phyloP scores from a whole-genome alignment of 768 basidiomycete genomes.

The Trametes villosa region DNA sequence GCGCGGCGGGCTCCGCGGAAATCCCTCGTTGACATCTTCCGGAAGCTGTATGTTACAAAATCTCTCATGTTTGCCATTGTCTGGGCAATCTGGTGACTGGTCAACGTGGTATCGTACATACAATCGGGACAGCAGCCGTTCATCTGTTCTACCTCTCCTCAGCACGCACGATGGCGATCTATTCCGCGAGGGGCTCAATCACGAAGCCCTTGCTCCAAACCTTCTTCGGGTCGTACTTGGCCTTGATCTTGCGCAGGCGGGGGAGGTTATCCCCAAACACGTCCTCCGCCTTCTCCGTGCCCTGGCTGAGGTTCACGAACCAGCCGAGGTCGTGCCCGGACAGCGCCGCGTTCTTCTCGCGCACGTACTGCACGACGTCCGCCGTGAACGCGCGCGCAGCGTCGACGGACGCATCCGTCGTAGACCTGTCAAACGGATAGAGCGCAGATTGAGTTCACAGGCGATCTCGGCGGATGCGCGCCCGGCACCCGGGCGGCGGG shows the following conservation, averaged over 20 bases:
- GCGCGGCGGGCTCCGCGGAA: too few relatives aligned
- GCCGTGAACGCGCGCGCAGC: slow-evolving; percentile 12
- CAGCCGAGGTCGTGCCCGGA: slow-evolving; percentile 22
- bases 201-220: slow-evolving; percentile 34
- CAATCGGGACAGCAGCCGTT: not conserved
- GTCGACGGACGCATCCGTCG: slow-evolving; percentile 18
- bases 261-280: slow-evolving; percentile 35
- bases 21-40: too few relatives aligned
- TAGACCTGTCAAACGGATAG: slow-evolving; percentile 6
- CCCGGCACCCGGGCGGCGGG: not conserved
- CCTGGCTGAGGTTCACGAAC: slow-evolving; percentile 30
- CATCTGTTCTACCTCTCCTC: too few relatives aligned
- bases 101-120: not conserved
- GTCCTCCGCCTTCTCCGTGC: slow-evolving; percentile 31
- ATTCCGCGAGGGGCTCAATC: slow-evolving; percentile 30
- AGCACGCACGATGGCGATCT: not conserved
- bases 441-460: not conserved
- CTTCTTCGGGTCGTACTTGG: slow-evolving; percentile 38
- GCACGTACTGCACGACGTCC: slow-evolving; percentile 12
- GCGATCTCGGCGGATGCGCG: too few relatives aligned
- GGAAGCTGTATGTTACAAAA: too few relatives aligned
- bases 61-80: too few relatives aligned
- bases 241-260: slow-evolving; percentile 33
- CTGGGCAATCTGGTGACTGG: too few relatives aligned
- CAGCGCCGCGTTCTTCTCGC: slow-evolving; percentile 25